Percentiles rank a stretch among this genome's conserved stretches.
phyloP scores from a whole-genome alignment of 108 stramenopile genomes.

The Skeletonema marinoi region DNA sequence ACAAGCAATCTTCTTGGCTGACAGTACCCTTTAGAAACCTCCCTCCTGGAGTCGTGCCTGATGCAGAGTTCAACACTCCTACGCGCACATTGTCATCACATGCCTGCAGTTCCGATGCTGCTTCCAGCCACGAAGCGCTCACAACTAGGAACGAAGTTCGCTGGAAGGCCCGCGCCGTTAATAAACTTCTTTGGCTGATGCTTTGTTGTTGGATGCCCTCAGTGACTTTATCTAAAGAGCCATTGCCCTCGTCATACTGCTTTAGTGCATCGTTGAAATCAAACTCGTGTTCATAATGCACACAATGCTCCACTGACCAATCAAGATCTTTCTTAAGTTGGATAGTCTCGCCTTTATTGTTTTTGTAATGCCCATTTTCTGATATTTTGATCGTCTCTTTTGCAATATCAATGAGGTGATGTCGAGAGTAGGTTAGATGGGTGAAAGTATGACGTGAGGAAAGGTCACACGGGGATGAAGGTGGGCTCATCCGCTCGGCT shows the following conservation, averaged over 20 bases:
- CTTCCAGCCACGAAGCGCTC: constrained; percentile 41
- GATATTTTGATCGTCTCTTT: constrained; percentile 44
- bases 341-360: constrained; percentile 20
- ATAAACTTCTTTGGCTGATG: neutral
- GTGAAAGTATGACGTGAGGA: constrained; percentile 32
- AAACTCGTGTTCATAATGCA: constrained; percentile 38
- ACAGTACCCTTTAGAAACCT: constrained; percentile 54
- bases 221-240: constrained; percentile 5
- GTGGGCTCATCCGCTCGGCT: neutral
- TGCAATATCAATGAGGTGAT: constrained; percentile 43
- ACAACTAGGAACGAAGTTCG: constrained; percentile 46
- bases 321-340: constrained; percentile 28
- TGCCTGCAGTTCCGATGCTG: constrained; percentile 30
- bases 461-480: neutral
- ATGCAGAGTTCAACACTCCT: constrained; percentile 52
- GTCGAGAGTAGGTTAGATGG: constrained; percentile 46
- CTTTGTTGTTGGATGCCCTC: neutral
- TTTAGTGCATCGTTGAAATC: constrained; percentile 26
- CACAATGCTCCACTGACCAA: constrained; percentile 32
- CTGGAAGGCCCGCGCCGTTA: neutral
- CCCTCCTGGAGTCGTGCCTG: constrained; percentile 51
- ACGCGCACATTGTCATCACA: constrained; percentile 30
- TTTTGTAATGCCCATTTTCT: constrained; percentile 40
- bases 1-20: constrained; percentile 55
- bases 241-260: constrained; percentile 9